Evolutionary conservation across 75 land plant genomes (phyloP).

Genomic region (Sequoia sempervirens): DNA sequence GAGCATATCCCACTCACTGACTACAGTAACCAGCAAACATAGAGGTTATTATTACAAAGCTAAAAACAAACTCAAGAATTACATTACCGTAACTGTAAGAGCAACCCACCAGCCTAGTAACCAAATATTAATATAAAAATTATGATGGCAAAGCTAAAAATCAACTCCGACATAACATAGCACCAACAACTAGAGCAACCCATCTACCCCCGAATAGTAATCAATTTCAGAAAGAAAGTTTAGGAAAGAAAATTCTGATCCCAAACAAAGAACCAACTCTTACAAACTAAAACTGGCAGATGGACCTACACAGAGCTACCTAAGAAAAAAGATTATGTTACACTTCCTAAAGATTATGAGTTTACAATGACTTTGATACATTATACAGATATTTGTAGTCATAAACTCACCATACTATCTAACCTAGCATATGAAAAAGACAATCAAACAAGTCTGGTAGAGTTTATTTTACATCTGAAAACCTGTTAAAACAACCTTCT

Average conservation of each 20-base stretch:
- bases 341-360: neutral
- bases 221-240: neutral
- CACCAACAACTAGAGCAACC: neutral
- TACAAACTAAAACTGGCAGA: neutral
- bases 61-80: neutral
- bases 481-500: neutral
- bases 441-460: neutral
- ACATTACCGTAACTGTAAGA: neutral
- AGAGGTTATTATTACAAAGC: neutral
- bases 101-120: neutral
- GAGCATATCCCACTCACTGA: neutral
- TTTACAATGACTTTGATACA: neutral
- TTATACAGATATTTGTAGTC: neutral
- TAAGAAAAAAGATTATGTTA: neutral
- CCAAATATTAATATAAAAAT: neutral
- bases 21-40: neutral
- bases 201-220: neutral
- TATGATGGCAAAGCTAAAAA: neutral
- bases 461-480: neutral
- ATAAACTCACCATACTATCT: neutral
- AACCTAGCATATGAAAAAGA: neutral
- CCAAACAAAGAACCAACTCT: neutral
- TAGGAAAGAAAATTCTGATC: neutral
- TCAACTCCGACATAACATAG: neutral
- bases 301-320: neutral